A percentile compares a stretch with the other conserved stretches of the same genome.
These are phyloP conservation scores for Stromatinia cepivora DNA, from an alignment of 2,329 filamentous ascomycete genomes.

Conservation along the genomic window DNA sequence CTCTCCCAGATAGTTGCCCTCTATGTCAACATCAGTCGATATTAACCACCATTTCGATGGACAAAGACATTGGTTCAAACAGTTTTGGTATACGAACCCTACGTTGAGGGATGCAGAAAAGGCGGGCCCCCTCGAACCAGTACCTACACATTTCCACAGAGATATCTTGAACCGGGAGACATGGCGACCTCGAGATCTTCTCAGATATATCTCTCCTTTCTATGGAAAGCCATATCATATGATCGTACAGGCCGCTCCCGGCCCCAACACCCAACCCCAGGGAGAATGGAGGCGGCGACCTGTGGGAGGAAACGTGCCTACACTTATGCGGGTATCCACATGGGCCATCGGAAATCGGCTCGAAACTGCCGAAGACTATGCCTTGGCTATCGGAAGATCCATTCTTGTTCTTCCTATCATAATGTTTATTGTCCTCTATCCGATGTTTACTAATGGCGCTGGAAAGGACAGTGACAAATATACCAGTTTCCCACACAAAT, in stretches of 20 bases:
- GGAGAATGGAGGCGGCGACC: constrained; percentile 21
- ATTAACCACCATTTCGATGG: constrained; percentile 24
- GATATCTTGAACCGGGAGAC: constrained; percentile 23
- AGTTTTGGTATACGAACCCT: constrained; percentile 16
- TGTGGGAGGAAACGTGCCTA: constrained; percentile 21
- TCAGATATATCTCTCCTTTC: constrained; percentile 23
- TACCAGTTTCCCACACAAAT: constrained; percentile 15
- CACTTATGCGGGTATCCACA: constrained; percentile 19
- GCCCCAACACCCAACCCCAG: constrained; percentile 12
- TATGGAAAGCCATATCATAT: constrained; percentile 24
- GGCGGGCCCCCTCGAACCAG: constrained; percentile 10
- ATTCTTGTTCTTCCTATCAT: constrained; percentile 23
- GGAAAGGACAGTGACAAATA: constrained; percentile 9
- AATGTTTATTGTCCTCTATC: constrained; percentile 15
- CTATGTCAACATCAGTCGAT: constrained; percentile 14
- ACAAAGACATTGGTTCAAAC: constrained; percentile 18
- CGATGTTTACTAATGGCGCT: constrained; percentile 4
- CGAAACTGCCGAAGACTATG: background rate
- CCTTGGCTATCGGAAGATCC: constrained; percentile 17
- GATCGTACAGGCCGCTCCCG: constrained; percentile 22
- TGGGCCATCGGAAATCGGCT: constrained; percentile 22
- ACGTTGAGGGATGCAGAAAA: constrained; percentile 20
- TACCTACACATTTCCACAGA: constrained; percentile 17
- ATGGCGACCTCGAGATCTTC: constrained; percentile 23
- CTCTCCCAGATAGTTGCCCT: background rate